Percentiles rank a stretch among this genome's conserved stretches.
These are phyloP conservation scores for Metschnikowia proteae DNA, from an alignment of 805 yeast species.

Conservation along the genomic window DNA sequence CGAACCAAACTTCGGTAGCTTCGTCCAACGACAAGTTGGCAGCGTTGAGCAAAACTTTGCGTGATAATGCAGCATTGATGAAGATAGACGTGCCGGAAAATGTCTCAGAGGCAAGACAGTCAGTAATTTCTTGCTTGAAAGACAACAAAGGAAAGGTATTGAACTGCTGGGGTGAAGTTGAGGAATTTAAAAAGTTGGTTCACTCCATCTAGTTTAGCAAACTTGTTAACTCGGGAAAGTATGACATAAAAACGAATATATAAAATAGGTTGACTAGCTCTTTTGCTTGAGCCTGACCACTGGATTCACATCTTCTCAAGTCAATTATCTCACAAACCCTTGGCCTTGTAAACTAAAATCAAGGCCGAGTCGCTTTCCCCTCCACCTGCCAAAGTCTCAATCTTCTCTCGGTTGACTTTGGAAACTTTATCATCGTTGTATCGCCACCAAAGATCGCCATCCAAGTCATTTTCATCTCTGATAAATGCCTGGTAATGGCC, in stretches of 20 bases:
- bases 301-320: background rate
- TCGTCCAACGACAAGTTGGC: conserved; percentile 40
- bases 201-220: conserved; percentile 34
- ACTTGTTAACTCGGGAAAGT: background rate
- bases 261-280: background rate
- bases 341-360: conserved; percentile 78
- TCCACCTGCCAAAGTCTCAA: conserved; percentile 90
- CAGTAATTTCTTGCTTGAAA: conserved; percentile 57
- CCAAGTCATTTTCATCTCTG: conserved; percentile 59
- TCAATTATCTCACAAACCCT: conserved; percentile 45
- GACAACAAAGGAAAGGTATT: conserved; percentile 62
- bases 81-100: conserved; percentile 34
- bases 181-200: conserved; percentile 60
- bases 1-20: conserved; percentile 29
- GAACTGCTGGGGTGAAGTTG: conserved; percentile 80
- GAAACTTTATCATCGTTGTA: conserved; percentile 91
- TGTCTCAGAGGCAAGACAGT: conserved; percentile 43
- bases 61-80: conserved; percentile 33
- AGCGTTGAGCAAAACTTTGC: conserved; percentile 31
- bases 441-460: conserved; percentile 84
- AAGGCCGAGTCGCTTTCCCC: conserved; percentile 97
- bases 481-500: conserved; percentile 96
- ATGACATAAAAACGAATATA: conserved; percentile 5
- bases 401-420: conserved; percentile 71
- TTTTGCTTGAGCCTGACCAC: background rate